A percentile compares a stretch with the other conserved stretches of the same genome.
Evolutionary conservation across 2,329 filamentous ascomycete species (phyloP).

Genomic region (Pseudogymnoascus sp.): DNA sequence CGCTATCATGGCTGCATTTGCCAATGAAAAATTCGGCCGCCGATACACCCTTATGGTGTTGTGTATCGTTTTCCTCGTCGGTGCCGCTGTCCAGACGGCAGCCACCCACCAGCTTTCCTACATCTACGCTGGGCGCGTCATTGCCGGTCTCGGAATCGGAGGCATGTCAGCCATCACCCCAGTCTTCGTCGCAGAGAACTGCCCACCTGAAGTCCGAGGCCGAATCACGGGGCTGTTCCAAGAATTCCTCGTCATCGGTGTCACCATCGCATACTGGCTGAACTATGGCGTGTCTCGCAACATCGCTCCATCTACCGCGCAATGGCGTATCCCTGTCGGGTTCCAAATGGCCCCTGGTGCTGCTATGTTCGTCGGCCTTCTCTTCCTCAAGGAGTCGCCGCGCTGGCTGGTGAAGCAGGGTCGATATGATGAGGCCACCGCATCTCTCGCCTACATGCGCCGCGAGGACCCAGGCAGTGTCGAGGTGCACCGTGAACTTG

Average conservation of each 20-base stretch:
- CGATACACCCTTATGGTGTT: conserved; percentile 37
- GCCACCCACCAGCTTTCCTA: conserved; percentile 35
- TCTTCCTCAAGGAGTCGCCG: conserved; percentile 61
- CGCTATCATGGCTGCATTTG: conserved; percentile 40
- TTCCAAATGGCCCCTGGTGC: conserved; percentile 39
- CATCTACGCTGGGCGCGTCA: conserved; percentile 36
- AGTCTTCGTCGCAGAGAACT: conserved; percentile 33
- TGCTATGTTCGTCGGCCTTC: conserved; percentile 60
- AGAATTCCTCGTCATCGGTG: conserved; percentile 31
- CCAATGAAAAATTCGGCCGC: conserved; percentile 39
- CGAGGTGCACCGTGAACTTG: conserved; percentile 49
- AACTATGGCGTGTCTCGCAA: conserved; percentile 39
- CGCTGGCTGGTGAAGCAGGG: conserved; percentile 62
- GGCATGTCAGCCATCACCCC: conserved; percentile 36
- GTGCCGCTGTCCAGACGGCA: conserved; percentile 38
- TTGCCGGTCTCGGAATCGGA: conserved; percentile 41
- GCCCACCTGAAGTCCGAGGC: conserved; percentile 34
- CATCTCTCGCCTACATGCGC: conserved; percentile 49
- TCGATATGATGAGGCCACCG: conserved; percentile 48
- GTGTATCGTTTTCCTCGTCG: conserved; percentile 34
- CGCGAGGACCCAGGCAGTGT: conserved; percentile 53
- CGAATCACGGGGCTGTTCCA: conserved; percentile 32
- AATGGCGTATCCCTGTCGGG: conserved; percentile 43
- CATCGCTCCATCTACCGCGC: conserved; percentile 31
- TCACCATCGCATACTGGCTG: conserved; percentile 35